Percentiles rank a stretch among this genome's conserved stretches.
Evolutionary conservation across 495 filamentous ascomycete genomes (phyloP).

Genomic region (Aspergillus homomorphus): DNA sequence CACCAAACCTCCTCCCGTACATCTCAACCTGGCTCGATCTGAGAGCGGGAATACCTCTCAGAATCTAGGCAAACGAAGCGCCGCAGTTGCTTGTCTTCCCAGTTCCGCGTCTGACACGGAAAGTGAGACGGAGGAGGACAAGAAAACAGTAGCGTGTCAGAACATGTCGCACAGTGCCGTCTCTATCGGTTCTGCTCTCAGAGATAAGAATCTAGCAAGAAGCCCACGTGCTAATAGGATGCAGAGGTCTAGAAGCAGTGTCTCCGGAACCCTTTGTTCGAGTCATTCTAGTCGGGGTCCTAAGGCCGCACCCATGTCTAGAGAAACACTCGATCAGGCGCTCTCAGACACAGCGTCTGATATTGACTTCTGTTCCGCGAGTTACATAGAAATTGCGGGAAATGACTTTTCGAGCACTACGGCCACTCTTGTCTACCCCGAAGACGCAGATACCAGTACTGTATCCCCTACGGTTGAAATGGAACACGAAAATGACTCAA

Average conservation of each 20-base stretch:
- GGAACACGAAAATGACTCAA: neutral
- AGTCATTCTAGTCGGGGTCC: neutral
- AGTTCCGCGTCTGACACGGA: conserved; percentile 20
- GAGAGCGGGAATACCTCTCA: neutral
- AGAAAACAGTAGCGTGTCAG: neutral
- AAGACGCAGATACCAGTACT: neutral
- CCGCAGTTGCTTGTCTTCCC: conserved; percentile 26
- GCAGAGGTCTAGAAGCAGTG: neutral
- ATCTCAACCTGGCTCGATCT: conserved; percentile 8
- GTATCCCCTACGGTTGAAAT: neutral
- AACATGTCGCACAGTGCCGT: neutral
- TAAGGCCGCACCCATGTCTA: neutral
- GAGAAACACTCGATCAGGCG: neutral
- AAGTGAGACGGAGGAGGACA: neutral
- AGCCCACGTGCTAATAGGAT: neutral
- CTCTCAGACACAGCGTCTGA: neutral
- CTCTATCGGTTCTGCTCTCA: neutral
- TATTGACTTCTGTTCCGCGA: neutral
- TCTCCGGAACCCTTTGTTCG: neutral
- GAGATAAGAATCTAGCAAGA: neutral
- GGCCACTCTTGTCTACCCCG: neutral
- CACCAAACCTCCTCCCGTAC: neutral
- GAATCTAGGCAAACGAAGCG: conserved; percentile 26
- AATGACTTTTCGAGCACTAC: neutral
- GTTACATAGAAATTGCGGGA: neutral